phyloP scores from a whole-genome alignment of 2,329 filamentous ascomycete genomes.

The Zopfia rhizophila region DNA sequence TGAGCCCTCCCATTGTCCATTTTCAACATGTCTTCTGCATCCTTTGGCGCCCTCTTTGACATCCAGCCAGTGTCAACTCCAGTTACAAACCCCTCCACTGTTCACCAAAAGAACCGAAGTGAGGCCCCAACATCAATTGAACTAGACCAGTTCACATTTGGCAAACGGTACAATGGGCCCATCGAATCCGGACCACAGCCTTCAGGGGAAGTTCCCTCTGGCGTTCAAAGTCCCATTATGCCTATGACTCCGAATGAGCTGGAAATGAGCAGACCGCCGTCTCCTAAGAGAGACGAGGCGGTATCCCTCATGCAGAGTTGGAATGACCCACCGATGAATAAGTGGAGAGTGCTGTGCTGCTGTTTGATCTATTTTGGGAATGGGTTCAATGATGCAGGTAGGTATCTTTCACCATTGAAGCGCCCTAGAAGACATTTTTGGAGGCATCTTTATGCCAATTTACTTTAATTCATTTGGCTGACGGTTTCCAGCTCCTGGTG shows the following conservation, averaged over 20 bases:
- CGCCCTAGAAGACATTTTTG: neutral
- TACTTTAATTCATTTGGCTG: no score
- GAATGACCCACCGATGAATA: constrained; percentile 71
- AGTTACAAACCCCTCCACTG: constrained; percentile 52
- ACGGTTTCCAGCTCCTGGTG: constrained; percentile 67
- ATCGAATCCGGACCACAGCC: constrained; percentile 21
- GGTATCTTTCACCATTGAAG: constrained; percentile 12
- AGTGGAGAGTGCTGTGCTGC: constrained; percentile 71
- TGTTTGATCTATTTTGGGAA: constrained; percentile 75
- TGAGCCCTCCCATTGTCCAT: constrained; percentile 7
- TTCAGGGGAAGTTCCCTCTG: constrained; percentile 19
- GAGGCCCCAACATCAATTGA: constrained; percentile 43
- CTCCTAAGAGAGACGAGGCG: constrained; percentile 54
- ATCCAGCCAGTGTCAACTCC: constrained; percentile 50
- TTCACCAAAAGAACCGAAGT: constrained; percentile 38
- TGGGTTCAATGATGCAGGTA: constrained; percentile 76
- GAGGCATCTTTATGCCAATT: no score
- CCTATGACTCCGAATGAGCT: constrained; percentile 54
- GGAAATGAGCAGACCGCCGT: constrained; percentile 66
- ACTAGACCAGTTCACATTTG: constrained; percentile 43
- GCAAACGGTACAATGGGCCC: constrained; percentile 33
- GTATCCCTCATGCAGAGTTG: constrained; percentile 65
- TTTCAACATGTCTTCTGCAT: constrained; percentile 47
- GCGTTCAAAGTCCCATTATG: constrained; percentile 25
- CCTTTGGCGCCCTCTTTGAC: constrained; percentile 54